Evolutionary conservation across 805 yeast species (phyloP).

Genomic region (Sungouiozyma ichnusensis): DNA sequence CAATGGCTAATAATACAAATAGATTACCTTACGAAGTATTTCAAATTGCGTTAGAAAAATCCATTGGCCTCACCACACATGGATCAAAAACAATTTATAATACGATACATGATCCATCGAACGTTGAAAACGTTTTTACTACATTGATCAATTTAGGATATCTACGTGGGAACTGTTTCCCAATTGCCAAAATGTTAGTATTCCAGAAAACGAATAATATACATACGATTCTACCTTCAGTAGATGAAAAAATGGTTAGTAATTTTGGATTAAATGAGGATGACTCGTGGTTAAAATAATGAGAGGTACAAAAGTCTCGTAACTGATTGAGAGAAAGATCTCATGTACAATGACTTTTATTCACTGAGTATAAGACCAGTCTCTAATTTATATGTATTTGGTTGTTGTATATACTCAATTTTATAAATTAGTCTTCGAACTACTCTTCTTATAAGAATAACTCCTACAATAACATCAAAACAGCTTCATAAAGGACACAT

Average conservation of each 20-base stretch:
- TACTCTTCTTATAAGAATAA: too few relatives aligned
- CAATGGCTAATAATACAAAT: conserved; percentile 13
- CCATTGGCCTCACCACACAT: conserved; percentile 9
- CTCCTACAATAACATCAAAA: too few relatives aligned
- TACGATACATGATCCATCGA: conserved; percentile 13
- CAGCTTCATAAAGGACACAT: too few relatives aligned
- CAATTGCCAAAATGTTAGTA: conserved; percentile 20
- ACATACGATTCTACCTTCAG: conserved; percentile 20
- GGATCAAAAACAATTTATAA: conserved; percentile 12
- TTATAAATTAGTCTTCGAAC: too few relatives aligned
- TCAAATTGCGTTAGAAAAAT: conserved; percentile 10
- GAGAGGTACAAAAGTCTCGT: background rate
- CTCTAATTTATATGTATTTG: too few relatives aligned
- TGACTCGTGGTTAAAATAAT: conserved; percentile 21
- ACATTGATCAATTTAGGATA: conserved; percentile 24
- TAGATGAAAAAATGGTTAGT: conserved; percentile 18
- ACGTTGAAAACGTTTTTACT: conserved; percentile 22
- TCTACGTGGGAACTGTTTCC: conserved; percentile 28
- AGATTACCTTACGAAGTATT: conserved; percentile 21
- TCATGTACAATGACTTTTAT: background rate
- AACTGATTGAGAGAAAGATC: background rate
- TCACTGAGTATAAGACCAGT: too few relatives aligned
- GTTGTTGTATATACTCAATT: too few relatives aligned
- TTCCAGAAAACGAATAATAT: conserved; percentile 21
- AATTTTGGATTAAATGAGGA: conserved; percentile 22